phyloP scores from a whole-genome alignment of 1,284 basidiomycete species.

The Grifola frondosa region DNA sequence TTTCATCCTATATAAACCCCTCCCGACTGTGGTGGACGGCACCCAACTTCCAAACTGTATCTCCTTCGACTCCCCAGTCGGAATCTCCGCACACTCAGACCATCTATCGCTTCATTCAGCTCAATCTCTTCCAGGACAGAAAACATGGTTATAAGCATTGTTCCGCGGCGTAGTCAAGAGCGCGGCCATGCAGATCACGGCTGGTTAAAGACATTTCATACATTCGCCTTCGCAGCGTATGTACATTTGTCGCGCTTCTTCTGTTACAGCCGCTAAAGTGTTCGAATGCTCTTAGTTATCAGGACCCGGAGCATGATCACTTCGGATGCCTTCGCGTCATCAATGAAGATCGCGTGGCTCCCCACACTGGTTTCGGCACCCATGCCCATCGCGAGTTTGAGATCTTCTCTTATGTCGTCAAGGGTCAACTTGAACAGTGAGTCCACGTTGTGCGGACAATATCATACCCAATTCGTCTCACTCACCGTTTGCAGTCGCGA shows the following conservation, averaged over 20 bases:
- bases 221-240: slow-evolving; percentile 79
- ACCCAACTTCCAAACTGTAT: slow-evolving; percentile 8
- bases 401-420: slow-evolving; percentile 86
- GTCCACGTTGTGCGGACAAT: too few species aligned
- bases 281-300: slow-evolving; percentile 47
- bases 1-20: too few species aligned
- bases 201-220: slow-evolving; percentile 92
- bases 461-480: not conserved
- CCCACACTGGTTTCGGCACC: slow-evolving; percentile 80
- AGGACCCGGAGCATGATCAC: slow-evolving; percentile 53
- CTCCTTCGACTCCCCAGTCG: slow-evolving; percentile 2
- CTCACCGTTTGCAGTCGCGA: slow-evolving; percentile 57
- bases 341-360: slow-evolving; percentile 88
- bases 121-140: slow-evolving; percentile 4
- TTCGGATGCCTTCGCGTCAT: slow-evolving; percentile 73
- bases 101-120: not conserved
- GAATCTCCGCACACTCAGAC: not conserved
- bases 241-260: slow-evolving; percentile 23
- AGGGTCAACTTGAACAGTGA: slow-evolving; percentile 79
- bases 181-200: slow-evolving; percentile 82
- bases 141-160: slow-evolving; percentile 39
- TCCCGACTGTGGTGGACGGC: too few species aligned
- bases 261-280: not conserved
- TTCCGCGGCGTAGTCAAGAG: slow-evolving; percentile 60
- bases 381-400: slow-evolving; percentile 88